Evolutionary conservation across 805 yeast genomes (phyloP).

Genomic region (Saccharomycopsis sp.): DNA sequence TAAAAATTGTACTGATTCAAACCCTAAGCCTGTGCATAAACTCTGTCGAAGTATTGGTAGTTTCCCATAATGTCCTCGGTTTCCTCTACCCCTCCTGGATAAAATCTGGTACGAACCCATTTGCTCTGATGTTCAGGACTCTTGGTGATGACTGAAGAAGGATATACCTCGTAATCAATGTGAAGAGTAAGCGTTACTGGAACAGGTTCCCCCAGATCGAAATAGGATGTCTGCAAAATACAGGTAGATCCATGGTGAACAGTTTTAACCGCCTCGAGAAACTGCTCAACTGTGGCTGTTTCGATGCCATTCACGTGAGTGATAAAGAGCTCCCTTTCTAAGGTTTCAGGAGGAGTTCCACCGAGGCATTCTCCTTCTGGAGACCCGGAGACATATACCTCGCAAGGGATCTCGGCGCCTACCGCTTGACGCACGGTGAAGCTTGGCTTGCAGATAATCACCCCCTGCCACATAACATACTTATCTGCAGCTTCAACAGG

Average conservation of each 20-base stretch:
- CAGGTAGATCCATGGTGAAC: background rate
- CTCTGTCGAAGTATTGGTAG: no score
- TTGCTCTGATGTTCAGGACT: no score
- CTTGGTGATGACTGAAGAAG: background rate
- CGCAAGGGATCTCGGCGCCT: background rate
- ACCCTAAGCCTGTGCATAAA: no score
- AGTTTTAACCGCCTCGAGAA: background rate
- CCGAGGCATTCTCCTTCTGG: background rate
- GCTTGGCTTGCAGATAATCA: background rate
- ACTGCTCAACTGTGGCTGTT: background rate
- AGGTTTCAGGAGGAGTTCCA: background rate
- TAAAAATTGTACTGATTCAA: no score
- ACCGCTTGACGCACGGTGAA: background rate
- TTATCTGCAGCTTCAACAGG: background rate
- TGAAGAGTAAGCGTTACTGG: background rate
- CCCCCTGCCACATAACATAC: background rate
- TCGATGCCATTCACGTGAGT: background rate
- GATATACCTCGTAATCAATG: background rate
- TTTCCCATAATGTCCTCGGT: no score
- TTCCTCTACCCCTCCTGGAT: no score
- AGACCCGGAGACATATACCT: background rate
- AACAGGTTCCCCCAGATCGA: background rate
- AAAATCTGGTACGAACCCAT: no score
- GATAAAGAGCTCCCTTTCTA: background rate
- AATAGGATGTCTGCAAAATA: background rate